These are phyloP conservation scores for Picea abies DNA, from an alignment of 83 land plant species.

Conservation along the genomic window DNA sequence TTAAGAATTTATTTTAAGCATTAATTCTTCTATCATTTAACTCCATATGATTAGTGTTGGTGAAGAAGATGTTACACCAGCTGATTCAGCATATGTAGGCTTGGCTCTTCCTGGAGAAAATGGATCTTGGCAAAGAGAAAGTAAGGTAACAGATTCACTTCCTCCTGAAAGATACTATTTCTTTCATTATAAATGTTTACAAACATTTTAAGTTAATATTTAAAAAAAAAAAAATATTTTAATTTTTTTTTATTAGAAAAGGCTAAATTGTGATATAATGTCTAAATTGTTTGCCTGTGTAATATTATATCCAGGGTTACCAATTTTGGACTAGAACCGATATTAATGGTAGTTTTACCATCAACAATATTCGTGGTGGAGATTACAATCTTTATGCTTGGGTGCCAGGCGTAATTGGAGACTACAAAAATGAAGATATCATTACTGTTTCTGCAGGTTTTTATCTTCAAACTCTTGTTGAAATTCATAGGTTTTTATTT, in stretches of 20 bases:
- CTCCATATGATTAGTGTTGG: constrained; percentile 26
- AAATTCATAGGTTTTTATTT: constrained; percentile 23
- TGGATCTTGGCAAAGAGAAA: constrained; percentile 94
- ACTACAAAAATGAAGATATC: constrained; percentile 54
- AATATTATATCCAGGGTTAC: constrained; percentile 45
- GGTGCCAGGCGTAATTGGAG: constrained; percentile 90
- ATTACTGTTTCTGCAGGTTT: constrained; percentile 44
- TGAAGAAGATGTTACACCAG: constrained; percentile 23
- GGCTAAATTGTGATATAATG: background rate
- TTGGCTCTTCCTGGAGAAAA: constrained; percentile 81
- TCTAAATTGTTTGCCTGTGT: background rate
- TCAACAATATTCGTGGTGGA: constrained; percentile 50
- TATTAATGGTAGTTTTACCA: constrained; percentile 48
- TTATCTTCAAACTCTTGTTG: background rate
- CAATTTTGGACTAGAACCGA: constrained; percentile 83
- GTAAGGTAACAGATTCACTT: constrained; percentile 59
- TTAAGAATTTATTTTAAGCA: too few relatives aligned
- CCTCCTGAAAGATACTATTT: background rate
- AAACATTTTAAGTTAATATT: background rate
- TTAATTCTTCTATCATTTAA: background rate
- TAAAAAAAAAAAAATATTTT: background rate
- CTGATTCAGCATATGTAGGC: constrained; percentile 66
- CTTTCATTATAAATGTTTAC: too few relatives aligned
- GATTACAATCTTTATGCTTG: constrained; percentile 82
- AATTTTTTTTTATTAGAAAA: background rate